Evolutionary conservation across 495 filamentous ascomycete species (phyloP).

Genomic region (Xylaria acuta): DNA sequence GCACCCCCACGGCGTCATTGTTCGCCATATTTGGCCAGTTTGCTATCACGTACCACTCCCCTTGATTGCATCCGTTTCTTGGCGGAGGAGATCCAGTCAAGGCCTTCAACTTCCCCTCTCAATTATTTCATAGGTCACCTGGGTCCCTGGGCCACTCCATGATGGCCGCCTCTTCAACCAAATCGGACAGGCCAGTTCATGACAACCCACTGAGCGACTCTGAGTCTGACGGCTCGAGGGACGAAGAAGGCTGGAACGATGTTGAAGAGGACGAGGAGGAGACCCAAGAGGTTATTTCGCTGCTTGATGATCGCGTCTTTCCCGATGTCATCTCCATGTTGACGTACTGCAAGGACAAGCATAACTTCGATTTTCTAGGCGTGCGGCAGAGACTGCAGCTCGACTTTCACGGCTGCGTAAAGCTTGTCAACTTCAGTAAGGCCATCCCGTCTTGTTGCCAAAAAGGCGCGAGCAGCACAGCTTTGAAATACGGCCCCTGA

Average conservation of each 20-base stretch:
- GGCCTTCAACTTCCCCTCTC: slow-evolving; percentile 34
- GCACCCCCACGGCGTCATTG: not conserved
- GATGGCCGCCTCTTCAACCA: slow-evolving; percentile 30
- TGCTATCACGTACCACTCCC: not conserved
- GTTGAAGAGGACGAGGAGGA: slow-evolving; percentile 70
- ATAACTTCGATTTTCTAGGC: slow-evolving; percentile 75
- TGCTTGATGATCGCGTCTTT: slow-evolving; percentile 74
- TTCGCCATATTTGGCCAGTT: not conserved
- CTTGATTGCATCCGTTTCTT: slow-evolving; percentile 21
- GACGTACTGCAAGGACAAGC: slow-evolving; percentile 70
- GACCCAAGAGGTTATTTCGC: slow-evolving; percentile 65
- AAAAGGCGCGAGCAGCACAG: not conserved
- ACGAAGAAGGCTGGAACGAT: slow-evolving; percentile 83
- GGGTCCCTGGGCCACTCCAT: slow-evolving; percentile 10
- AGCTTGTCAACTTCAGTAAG: slow-evolving; percentile 80
- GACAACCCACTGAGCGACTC: slow-evolving; percentile 33
- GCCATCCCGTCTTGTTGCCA: slow-evolving; percentile 15
- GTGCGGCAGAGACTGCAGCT: slow-evolving; percentile 68
- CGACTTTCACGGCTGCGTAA: slow-evolving; percentile 83
- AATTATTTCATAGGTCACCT: slow-evolving; percentile 19
- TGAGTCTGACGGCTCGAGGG: slow-evolving; percentile 36
- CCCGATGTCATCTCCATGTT: slow-evolving; percentile 70
- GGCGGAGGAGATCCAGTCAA: slow-evolving; percentile 32
- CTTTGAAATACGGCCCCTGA: not conserved
- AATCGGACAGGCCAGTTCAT: slow-evolving; percentile 3